These are phyloP conservation scores for Xylaria sp. DNA, from an alignment of 2,329 filamentous ascomycete genomes.

Conservation along the genomic window DNA sequence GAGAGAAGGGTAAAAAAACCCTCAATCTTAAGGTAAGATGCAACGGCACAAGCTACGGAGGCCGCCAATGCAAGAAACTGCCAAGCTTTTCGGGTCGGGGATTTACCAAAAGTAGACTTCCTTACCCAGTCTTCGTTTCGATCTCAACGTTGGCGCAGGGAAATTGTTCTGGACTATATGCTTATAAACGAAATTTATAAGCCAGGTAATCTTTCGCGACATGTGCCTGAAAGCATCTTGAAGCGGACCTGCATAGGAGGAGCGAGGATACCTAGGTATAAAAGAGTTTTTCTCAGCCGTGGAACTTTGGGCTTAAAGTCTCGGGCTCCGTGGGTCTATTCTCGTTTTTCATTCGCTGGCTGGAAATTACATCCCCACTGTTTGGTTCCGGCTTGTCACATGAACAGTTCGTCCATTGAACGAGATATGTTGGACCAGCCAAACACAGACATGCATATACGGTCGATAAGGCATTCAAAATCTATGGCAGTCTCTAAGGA, in stretches of 20 bases:
- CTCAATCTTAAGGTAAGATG: neutral
- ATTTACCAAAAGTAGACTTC: neutral
- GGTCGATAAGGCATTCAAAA: neutral
- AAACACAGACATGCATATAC: conserved; percentile 15
- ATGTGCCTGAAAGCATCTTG: neutral
- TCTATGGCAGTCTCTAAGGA: neutral
- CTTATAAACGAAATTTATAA: neutral
- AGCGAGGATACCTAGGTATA: neutral
- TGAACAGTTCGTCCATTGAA: conserved; percentile 20
- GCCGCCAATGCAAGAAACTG: conserved; percentile 15
- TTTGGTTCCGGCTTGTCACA: conserved; percentile 26
- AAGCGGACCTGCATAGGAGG: neutral
- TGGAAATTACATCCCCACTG: conserved; percentile 33
- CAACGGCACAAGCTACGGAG: neutral
- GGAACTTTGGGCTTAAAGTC: neutral
- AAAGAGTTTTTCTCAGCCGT: neutral
- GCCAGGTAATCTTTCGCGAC: conserved; percentile 3
- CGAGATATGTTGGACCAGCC: neutral
- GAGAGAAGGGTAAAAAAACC: neutral
- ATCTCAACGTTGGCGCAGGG: neutral
- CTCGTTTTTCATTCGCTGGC: conserved; percentile 12
- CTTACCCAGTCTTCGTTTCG: neutral
- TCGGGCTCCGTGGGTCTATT: conserved; percentile 16
- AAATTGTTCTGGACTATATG: neutral
- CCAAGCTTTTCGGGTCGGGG: conserved; percentile 8